phyloP scores from a whole-genome alignment of 2,329 filamentous ascomycete genomes.

The Pezicula rhizophila region DNA sequence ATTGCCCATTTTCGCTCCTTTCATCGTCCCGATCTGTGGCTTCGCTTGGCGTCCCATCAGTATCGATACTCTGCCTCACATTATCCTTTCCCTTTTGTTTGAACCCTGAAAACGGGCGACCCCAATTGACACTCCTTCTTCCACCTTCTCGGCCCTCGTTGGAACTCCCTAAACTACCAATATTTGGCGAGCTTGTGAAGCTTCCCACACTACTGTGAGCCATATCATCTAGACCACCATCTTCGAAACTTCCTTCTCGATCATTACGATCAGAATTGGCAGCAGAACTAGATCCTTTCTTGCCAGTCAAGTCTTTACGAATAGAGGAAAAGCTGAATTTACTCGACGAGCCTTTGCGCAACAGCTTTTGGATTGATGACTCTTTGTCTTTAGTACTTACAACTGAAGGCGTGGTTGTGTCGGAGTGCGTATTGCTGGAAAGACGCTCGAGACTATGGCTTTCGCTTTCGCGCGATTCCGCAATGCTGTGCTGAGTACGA shows the following conservation, averaged over 20 bases:
- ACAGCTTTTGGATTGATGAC: slow-evolving; percentile 49
- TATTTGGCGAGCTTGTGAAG: not conserved
- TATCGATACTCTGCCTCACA: not conserved
- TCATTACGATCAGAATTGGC: slow-evolving; percentile 53
- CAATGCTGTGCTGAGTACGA: slow-evolving; percentile 51
- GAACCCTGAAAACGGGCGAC: not conserved
- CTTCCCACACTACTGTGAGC: not conserved
- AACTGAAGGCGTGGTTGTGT: slow-evolving; percentile 37
- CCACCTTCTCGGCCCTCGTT: not conserved
- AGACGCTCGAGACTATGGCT: slow-evolving; percentile 41
- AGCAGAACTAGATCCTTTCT: slow-evolving; percentile 51
- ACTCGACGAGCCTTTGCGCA: slow-evolving; percentile 59
- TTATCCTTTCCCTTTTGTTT: slow-evolving; percentile 1
- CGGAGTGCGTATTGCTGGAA: slow-evolving; percentile 51
- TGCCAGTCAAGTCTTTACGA: slow-evolving; percentile 44
- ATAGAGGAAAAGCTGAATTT: slow-evolving; percentile 59
- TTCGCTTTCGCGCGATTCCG: slow-evolving; percentile 37
- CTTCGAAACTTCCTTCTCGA: slow-evolving; percentile 49
- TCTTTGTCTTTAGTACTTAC: slow-evolving; percentile 39
- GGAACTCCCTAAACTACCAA: not conserved
- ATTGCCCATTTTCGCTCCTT: not conserved
- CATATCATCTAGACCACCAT: slow-evolving; percentile 42
- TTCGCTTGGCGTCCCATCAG: not conserved
- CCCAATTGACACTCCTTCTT: not conserved
- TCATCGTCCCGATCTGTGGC: slow-evolving; percentile 1